phyloP scores from a whole-genome alignment of 164 flowering plant species.

The Vitis amurensis region DNA sequence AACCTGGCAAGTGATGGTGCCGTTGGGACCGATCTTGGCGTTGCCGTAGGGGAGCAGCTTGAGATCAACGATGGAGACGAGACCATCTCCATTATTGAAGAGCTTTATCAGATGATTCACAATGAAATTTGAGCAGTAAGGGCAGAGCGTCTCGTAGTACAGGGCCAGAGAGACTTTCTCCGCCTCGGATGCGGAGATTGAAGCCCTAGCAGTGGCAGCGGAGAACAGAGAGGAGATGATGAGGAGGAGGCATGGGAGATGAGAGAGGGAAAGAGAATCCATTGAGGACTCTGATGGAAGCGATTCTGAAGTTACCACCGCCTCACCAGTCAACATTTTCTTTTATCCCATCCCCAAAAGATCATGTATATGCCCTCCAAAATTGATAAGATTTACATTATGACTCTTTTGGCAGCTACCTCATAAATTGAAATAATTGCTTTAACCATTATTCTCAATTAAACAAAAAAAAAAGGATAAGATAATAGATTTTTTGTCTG shows the following conservation, averaged over 20 bases:
- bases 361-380: too few relatives aligned
- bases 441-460: not conserved
- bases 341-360: too few relatives aligned
- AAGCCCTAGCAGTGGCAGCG: too few relatives aligned
- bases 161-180: conserved; percentile 38
- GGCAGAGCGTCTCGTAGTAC: conserved; percentile 72
- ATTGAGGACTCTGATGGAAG: too few relatives aligned
- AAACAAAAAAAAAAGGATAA: not conserved
- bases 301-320: too few relatives aligned
- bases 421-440: not conserved
- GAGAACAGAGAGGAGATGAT: too few relatives aligned
- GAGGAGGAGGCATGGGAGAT: too few relatives aligned
- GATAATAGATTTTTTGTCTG: not conserved
- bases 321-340: too few relatives aligned
- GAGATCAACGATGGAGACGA: conserved; percentile 62
- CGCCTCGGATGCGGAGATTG: too few relatives aligned
- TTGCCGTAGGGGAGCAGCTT: conserved; percentile 84
- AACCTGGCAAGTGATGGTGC: conserved; percentile 66
- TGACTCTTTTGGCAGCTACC: too few relatives aligned
- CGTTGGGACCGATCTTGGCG: conserved; percentile 40
- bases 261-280: too few relatives aligned
- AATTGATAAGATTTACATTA: too few relatives aligned
- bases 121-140: conserved; percentile 70
- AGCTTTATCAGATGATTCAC: conserved; percentile 51
- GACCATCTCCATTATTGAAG: conserved; percentile 40